A percentile compares a stretch with the other conserved stretches of the same genome.
phyloP scores from a whole-genome alignment of 768 basidiomycete genomes.

The Rhizopogon roseolus region DNA sequence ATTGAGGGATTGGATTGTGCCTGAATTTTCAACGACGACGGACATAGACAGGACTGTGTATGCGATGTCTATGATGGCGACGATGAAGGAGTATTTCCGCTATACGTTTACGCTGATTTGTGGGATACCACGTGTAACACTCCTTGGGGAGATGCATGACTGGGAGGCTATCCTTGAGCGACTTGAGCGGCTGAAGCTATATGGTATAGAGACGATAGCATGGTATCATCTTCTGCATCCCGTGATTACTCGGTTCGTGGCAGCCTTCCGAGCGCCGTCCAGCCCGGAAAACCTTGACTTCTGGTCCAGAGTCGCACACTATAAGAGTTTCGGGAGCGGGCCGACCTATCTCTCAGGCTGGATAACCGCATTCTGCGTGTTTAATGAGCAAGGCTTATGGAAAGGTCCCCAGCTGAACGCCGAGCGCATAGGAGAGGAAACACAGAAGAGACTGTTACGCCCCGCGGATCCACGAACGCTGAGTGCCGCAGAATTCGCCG shows the following conservation, averaged over 20 bases:
- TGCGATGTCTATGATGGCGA: conserved; percentile 39
- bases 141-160: conserved; percentile 37
- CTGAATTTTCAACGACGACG: conserved; percentile 42
- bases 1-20: conserved; percentile 37
- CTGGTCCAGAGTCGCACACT: conserved; percentile 31
- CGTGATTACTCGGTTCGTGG: conserved; percentile 31
- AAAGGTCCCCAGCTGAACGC: conserved; percentile 25
- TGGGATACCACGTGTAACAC: conserved; percentile 41
- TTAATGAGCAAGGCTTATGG: conserved; percentile 28
- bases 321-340: conserved; percentile 18
- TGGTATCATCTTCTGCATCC: conserved; percentile 39
- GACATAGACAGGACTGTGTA: conserved; percentile 30
- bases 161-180: conserved; percentile 33
- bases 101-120: conserved; percentile 28
- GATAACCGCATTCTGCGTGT: conserved; percentile 35
- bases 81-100: conserved; percentile 35
- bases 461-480: conserved; percentile 22
- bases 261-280: conserved; percentile 29
- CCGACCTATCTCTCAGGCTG: conserved; percentile 31
- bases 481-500: conserved; percentile 21
- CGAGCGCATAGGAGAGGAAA: conserved; percentile 22
- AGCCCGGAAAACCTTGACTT: conserved; percentile 28
- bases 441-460: conserved; percentile 25
- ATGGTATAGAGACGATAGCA: conserved; percentile 30
- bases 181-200: conserved; percentile 34